phyloP scores from a whole-genome alignment of 2,329 filamentous ascomycete genomes.

The Triangularia setosa region DNA sequence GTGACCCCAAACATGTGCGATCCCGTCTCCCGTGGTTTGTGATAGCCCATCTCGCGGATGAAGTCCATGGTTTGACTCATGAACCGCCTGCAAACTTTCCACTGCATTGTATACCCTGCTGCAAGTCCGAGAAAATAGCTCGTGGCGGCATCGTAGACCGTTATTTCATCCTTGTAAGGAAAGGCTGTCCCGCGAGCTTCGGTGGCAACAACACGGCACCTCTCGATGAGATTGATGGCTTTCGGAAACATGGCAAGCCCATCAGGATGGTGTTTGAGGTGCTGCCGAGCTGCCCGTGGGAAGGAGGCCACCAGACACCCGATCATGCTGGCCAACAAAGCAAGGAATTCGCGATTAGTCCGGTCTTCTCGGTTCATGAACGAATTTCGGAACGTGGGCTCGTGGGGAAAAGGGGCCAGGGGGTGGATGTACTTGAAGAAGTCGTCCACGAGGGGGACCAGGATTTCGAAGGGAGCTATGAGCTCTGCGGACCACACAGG shows the following conservation, averaged over 20 bases:
- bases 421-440: conserved; percentile 82
- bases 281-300: conserved; percentile 64
- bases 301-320: conserved; percentile 71
- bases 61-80: conserved; percentile 69
- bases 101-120: conserved; percentile 64
- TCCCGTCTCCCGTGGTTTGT: conserved; percentile 46
- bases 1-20: conserved; percentile 26
- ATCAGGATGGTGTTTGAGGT: conserved; percentile 61
- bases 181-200: conserved; percentile 59
- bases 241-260: conserved; percentile 63
- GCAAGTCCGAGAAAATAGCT: conserved; percentile 72
- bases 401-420: conserved; percentile 72
- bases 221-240: conserved; percentile 65
- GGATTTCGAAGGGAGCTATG: conserved; percentile 65
- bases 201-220: conserved; percentile 66
- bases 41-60: conserved; percentile 63
- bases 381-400: conserved; percentile 69
- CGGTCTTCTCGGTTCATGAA: conserved; percentile 65
- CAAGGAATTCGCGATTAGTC: conserved; percentile 62
- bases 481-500: conserved; percentile 56
- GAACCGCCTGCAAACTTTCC: conserved; percentile 64
- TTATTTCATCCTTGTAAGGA: conserved; percentile 44
- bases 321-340: conserved; percentile 71
- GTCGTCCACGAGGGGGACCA: conserved; percentile 70
- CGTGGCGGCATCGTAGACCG: conserved; percentile 58